phyloP scores from a whole-genome alignment of 2,329 filamentous ascomycete genomes.

The Phaeosphaeriaceae sp. region DNA sequence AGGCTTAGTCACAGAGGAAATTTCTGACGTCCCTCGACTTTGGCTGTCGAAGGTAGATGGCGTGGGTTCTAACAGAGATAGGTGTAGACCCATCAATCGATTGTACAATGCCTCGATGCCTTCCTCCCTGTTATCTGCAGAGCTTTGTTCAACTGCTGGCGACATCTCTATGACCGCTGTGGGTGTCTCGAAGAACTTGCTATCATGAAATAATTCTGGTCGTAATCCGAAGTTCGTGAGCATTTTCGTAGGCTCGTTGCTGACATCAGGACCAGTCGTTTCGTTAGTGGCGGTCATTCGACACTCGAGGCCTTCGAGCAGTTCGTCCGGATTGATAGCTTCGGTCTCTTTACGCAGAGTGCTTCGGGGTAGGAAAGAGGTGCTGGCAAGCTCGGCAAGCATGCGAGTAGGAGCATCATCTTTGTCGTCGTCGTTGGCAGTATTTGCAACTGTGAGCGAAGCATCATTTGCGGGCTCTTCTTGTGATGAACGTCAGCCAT shows the following conservation, averaged over 20 bases:
- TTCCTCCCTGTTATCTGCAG: not conserved
- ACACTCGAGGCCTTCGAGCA: not conserved
- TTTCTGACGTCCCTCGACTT: not conserved
- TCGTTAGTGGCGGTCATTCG: not conserved
- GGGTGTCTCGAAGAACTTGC: not conserved
- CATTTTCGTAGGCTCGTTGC: slow-evolving; percentile 9
- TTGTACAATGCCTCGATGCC: not conserved
- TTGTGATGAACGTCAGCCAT: not conserved
- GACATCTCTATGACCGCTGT: not conserved
- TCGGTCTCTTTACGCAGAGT: not conserved
- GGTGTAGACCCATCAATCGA: not conserved
- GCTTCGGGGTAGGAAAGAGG: not conserved
- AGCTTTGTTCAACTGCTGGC: not conserved
- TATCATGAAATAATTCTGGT: not conserved
- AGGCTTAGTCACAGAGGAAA: not conserved
- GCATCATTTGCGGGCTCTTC: not conserved
- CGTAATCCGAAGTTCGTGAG: slow-evolving; percentile 7
- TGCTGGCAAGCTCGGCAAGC: slow-evolving; percentile 9
- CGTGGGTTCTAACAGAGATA: not conserved
- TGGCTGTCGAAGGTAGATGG: not conserved
- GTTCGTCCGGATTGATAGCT: not conserved
- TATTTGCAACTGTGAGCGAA: not conserved
- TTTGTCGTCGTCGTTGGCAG: not conserved
- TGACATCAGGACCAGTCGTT: not conserved
- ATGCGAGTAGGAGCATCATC: slow-evolving; percentile 5